phyloP scores from a whole-genome alignment of 1,139 yeast genomes.

The Meyerozyma smithsonii region DNA sequence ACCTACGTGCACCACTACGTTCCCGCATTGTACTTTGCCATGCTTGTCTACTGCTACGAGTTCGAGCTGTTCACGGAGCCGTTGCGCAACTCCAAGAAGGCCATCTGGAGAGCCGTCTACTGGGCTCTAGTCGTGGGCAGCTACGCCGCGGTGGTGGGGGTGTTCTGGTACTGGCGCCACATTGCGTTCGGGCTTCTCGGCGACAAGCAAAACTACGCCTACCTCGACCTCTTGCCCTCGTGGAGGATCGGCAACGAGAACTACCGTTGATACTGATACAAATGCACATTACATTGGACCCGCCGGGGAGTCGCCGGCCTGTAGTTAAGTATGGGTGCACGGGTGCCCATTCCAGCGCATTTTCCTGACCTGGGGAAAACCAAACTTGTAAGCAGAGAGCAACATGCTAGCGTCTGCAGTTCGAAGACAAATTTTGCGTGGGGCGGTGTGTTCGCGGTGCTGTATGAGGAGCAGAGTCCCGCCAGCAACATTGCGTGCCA shows the following conservation, averaged over 20 bases:
- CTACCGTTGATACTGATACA: constrained; percentile 13
- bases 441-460: background rate
- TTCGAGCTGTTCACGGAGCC: constrained; percentile 58
- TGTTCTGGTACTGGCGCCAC: constrained; percentile 71
- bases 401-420: background rate
- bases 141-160: constrained; percentile 55
- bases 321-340: constrained; percentile 1
- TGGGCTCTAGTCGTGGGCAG: constrained; percentile 33
- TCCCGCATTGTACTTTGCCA: constrained; percentile 95
- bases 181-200: constrained; percentile 91
- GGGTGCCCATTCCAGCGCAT: background rate
- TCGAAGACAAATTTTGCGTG: background rate
- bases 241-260: constrained; percentile 58
- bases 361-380: background rate
- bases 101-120: constrained; percentile 21
- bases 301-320: background rate
- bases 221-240: constrained; percentile 69
- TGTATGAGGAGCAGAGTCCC: background rate
- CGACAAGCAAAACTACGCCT: constrained; percentile 57
- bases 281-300: background rate
- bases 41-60: constrained; percentile 72
- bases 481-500: background rate
- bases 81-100: constrained; percentile 28
- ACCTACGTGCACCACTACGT: constrained; percentile 95
- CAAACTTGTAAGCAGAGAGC: background rate